phyloP scores from a whole-genome alignment of 805 yeast genomes.

The Saturnispora sekii region DNA sequence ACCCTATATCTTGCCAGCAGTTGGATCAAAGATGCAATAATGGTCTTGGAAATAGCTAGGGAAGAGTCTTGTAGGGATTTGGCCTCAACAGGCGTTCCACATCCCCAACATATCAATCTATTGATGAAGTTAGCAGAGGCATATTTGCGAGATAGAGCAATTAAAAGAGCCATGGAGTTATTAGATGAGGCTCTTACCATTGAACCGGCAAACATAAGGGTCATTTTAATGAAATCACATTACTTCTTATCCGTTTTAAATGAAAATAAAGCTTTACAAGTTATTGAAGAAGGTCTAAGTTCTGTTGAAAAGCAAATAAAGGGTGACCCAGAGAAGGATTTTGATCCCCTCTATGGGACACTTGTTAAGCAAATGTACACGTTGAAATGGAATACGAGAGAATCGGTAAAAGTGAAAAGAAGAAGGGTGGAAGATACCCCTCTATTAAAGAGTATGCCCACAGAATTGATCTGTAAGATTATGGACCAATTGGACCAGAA shows the following conservation, averaged over 20 bases:
- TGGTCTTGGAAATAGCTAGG: constrained; percentile 2
- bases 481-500: constrained; percentile 5
- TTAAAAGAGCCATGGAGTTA: neutral
- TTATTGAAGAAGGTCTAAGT: neutral
- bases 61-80: neutral
- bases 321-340: neutral
- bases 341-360: constrained; percentile 1
- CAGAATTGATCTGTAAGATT: constrained; percentile 7
- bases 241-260: constrained; percentile 4
- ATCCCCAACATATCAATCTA: constrained; percentile 2
- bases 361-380: constrained; percentile 1
- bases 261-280: constrained; percentile 9
- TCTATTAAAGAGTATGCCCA: constrained; percentile 8
- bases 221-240: constrained; percentile 3
- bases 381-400: neutral
- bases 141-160: neutral
- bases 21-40: constrained; percentile 6
- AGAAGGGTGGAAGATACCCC: constrained; percentile 3
- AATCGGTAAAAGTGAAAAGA: neutral
- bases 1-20: constrained; percentile 4
- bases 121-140: constrained; percentile 5
- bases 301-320: neutral
- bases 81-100: neutral
- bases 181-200: constrained; percentile 2
- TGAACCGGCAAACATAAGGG: constrained; percentile 7